Evolutionary conservation across 2,329 filamentous ascomycete genomes (phyloP).

Genomic region (Acephala macrosclerotiorum): DNA sequence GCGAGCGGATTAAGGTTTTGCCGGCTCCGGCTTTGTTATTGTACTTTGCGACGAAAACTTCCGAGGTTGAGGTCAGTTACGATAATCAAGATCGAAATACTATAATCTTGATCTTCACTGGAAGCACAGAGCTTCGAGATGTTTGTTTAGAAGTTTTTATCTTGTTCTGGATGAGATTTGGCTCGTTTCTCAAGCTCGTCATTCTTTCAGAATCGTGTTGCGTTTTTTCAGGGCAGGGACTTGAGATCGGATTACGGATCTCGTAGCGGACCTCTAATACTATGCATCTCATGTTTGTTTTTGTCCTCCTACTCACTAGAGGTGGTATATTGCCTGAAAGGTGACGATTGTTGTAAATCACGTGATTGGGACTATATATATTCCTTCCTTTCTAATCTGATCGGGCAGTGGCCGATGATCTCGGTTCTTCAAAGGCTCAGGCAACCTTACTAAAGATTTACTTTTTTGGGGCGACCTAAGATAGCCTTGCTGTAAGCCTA

Average conservation of each 20-base stretch:
- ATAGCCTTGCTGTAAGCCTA: neutral
- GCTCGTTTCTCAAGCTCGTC: neutral
- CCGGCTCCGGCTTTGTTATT: neutral
- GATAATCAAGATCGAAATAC: neutral
- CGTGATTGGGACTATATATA: neutral
- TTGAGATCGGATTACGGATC: neutral
- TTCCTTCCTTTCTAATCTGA: no score
- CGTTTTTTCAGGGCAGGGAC: neutral
- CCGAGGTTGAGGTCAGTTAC: neutral
- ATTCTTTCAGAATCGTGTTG: neutral
- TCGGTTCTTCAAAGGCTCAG: no score
- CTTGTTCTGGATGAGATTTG: neutral
- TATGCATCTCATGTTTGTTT: neutral
- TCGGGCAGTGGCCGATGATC: no score
- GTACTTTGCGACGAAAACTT: neutral
- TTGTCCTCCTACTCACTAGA: no score
- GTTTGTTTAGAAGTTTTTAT: no score
- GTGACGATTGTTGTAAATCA: neutral
- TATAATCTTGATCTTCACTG: no score
- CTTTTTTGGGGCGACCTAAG: no score
- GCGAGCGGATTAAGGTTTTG: conserved; percentile 32
- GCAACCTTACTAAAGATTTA: no score
- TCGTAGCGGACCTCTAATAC: neutral
- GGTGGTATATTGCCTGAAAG: no score
- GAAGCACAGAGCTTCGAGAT: no score